Base-by-base conservation (phyloP, 2,329 filamentous ascomycete genomes). In the Colletotrichum viniferum region DNA sequence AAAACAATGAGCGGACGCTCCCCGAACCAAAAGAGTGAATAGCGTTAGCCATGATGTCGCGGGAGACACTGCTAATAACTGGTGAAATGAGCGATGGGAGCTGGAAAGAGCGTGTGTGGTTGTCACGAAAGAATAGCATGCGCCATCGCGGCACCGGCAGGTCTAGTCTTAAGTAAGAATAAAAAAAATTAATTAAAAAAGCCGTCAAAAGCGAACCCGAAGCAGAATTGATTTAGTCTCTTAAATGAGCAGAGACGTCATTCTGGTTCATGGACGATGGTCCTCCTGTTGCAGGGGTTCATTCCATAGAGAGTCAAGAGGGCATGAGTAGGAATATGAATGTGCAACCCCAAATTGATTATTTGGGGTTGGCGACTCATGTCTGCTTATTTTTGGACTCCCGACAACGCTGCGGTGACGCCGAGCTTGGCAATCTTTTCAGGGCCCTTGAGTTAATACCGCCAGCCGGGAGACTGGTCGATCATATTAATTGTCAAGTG, bases 21-120 rank as follows among this genome's bases (percentile, higher is more conserved):
- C 28, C 60, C 60, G 60, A 63, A 9, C 60, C 60, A 32, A 63
- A 63, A 32, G 60, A 63, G 13, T 32, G 60, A 63, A 63, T 63
- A 63, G 60, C 36, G 60, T 63, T 63, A 63, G 60, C 60, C 60
- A 63, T 63, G 21, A 26, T 36, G 26, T 38, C 36, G 0, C 10
- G 7, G 4, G 16, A 38, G 36, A 38, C 36, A 21, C 58, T n/a
- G 60, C 60, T 36, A 63, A 63, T n/a, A 38, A 63, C 30, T 38
- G 60, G 32, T 63, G 18, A 14, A n/a, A 36, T 63, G 28, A n/a
- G 2, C 10, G 43, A n/a, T 52, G 10, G 38, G 43, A 21, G n/a
- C 6, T 7, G 21, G n/a, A 52, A 21, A n/a, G 38, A 48, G 30
- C 7, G 60, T 21, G n/a, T 26, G 60, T 63, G 30, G 60, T 34